These are phyloP conservation scores for Schizonepeta tenuifolia DNA, from an alignment of 257 asterid species.

Conservation along the genomic window DNA sequence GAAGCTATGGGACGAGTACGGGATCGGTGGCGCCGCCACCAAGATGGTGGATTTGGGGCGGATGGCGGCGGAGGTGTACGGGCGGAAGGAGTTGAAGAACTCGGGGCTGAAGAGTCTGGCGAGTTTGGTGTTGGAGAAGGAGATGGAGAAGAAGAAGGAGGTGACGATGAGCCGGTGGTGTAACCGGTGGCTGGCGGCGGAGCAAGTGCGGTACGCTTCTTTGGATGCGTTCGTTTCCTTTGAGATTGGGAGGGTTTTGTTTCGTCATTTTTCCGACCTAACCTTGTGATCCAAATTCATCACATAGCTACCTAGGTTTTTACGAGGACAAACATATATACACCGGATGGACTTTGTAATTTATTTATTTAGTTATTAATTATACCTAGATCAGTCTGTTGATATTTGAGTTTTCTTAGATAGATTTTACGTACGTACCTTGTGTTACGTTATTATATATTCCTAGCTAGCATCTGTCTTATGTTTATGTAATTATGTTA, in stretches of 20 bases:
- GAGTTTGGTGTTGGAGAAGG: slow-evolving; percentile 28
- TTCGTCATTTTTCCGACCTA: too few relatives aligned
- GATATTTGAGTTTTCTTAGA: too few relatives aligned
- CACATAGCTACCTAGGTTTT: too few relatives aligned
- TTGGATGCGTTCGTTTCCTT: slow-evolving; percentile 45
- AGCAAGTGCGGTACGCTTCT: slow-evolving; percentile 40
- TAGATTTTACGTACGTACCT: too few relatives aligned
- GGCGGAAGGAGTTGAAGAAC: background rate
- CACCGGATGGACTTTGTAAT: too few relatives aligned
- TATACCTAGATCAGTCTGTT: too few relatives aligned
- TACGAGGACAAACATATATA: too few relatives aligned
- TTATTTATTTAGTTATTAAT: too few relatives aligned
- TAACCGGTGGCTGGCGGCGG: background rate
- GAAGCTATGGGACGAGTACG: slow-evolving; percentile 33
- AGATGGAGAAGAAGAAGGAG: slow-evolving; percentile 26
- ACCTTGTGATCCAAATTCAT: too few relatives aligned
- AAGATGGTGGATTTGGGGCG: slow-evolving; percentile 36
- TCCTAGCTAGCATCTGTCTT: too few relatives aligned
- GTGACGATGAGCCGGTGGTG: slow-evolving; percentile 44
- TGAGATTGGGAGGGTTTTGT: slow-evolving; percentile 32
- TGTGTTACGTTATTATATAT: too few relatives aligned
- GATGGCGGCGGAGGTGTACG: background rate
- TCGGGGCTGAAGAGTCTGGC: slow-evolving; percentile 35
- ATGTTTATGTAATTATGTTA: too few relatives aligned
- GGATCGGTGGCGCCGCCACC: slow-evolving; percentile 26